Evolutionary conservation across 495 filamentous ascomycete species (phyloP).

Genomic region (Thozetella sp.): DNA sequence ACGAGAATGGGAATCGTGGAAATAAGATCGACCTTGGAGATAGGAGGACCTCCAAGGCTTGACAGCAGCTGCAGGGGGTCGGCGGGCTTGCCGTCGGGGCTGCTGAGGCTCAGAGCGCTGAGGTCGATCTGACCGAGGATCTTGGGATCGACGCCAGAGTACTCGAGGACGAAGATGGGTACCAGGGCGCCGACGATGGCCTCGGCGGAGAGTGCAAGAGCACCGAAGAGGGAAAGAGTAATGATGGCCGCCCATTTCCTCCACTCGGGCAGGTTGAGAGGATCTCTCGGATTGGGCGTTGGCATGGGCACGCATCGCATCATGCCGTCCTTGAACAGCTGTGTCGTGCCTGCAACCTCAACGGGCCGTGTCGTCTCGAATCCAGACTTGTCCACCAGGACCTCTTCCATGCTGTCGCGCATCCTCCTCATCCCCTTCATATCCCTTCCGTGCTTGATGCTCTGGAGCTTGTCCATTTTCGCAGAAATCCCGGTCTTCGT

Average conservation of each 20-base stretch:
- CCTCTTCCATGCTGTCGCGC: background rate
- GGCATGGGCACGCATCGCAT: constrained; percentile 20
- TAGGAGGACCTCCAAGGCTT: constrained; percentile 5
- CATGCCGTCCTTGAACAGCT: constrained; percentile 15
- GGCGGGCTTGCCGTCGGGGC: background rate
- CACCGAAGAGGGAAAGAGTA: constrained; percentile 17
- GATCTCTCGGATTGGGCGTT: constrained; percentile 19
- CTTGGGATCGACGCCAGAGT: constrained; percentile 18
- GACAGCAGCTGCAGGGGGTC: constrained; percentile 7
- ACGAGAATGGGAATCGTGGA: constrained; percentile 17
- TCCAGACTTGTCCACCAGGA: background rate
- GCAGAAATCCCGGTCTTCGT: background rate
- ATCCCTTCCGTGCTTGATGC: constrained; percentile 3
- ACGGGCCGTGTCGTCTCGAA: background rate
- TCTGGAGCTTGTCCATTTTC: constrained; percentile 1
- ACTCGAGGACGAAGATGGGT: constrained; percentile 22
- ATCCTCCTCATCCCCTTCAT: constrained; percentile 4
- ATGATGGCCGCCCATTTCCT: constrained; percentile 15
- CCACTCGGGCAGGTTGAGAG: constrained; percentile 19
- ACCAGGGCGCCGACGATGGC: constrained; percentile 16
- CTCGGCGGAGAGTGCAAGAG: constrained; percentile 17
- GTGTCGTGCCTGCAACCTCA: constrained; percentile 14
- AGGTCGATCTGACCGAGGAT: constrained; percentile 11
- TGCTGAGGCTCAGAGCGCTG: background rate
- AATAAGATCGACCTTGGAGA: constrained; percentile 13